Evolutionary conservation across 2,329 filamentous ascomycete species (phyloP).

Genomic region (Penicillium brasilianum): DNA sequence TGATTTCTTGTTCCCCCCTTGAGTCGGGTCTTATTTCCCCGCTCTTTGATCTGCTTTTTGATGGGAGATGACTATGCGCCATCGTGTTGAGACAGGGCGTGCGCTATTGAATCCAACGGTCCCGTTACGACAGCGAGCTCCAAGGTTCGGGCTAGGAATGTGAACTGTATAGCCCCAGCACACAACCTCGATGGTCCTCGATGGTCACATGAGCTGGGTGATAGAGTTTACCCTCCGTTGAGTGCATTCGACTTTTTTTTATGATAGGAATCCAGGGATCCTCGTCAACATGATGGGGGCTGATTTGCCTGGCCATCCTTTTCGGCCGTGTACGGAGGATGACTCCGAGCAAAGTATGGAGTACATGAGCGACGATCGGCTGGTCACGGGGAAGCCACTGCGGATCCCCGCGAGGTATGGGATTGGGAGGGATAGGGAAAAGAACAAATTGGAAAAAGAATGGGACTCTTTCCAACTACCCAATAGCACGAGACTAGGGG

Average conservation of each 20-base stretch:
- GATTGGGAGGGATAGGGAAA: background rate
- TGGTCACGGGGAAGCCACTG: slow-evolving; percentile 1
- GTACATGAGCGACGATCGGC: background rate
- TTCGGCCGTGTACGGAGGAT: too few relatives aligned
- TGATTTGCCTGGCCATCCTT: background rate
- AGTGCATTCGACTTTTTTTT: background rate
- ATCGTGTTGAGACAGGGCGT: background rate
- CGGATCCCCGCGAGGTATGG: background rate
- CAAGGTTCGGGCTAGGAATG: background rate
- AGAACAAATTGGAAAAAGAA: background rate
- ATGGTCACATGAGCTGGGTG: background rate
- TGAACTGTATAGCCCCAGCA: background rate
- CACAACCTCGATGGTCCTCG: background rate
- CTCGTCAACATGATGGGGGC: background rate
- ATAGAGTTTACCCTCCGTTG: background rate
- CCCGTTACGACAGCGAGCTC: background rate
- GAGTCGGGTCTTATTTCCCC: background rate
- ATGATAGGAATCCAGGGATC: background rate
- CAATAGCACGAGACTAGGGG: background rate
- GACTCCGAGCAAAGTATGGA: too few relatives aligned
- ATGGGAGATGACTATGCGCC: background rate
- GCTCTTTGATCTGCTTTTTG: background rate
- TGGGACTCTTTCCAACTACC: background rate
- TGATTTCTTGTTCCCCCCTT: background rate
- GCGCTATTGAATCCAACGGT: background rate